A percentile compares a stretch with the other conserved stretches of the same genome.
phyloP scores from a whole-genome alignment of 441 rosid species.

The Euphorbia schlechtendalii region DNA sequence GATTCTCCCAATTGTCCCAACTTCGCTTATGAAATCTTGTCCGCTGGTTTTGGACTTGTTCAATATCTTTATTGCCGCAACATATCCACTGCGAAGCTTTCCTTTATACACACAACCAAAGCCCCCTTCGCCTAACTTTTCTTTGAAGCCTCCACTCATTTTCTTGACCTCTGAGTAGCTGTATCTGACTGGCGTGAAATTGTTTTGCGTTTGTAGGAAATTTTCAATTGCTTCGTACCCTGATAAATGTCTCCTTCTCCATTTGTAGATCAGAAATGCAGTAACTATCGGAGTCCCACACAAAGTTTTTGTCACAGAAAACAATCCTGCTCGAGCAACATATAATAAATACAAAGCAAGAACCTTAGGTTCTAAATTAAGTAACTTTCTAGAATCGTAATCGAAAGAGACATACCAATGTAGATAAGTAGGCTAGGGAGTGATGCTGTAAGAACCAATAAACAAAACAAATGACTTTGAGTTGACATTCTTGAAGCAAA shows the following conservation, averaged over 20 bases:
- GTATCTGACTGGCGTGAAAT: not conserved
- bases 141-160: not conserved
- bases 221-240: not conserved
- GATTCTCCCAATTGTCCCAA: not conserved
- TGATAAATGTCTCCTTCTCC: constrained; percentile 13
- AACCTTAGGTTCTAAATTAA: not conserved
- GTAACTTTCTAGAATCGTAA: not conserved
- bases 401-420: not conserved
- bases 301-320: not conserved
- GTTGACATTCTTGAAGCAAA: not conserved
- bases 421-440: not conserved
- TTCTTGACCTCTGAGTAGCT: not conserved
- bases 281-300: not conserved
- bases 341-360: not conserved
- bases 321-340: not conserved
- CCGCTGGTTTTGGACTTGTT: not conserved
- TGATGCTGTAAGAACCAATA: not conserved
- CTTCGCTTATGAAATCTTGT: constrained; percentile 1
- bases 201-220: constrained; percentile 6
- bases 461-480: not conserved
- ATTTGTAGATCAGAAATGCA: not conserved
- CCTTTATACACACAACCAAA: not conserved
- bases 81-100: not conserved
- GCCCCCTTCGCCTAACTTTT: not conserved
- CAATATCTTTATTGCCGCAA: not conserved